These are phyloP conservation scores for Thymus quinquecostatus DNA, from an alignment of 257 asterid species.

Conservation along the genomic window DNA sequence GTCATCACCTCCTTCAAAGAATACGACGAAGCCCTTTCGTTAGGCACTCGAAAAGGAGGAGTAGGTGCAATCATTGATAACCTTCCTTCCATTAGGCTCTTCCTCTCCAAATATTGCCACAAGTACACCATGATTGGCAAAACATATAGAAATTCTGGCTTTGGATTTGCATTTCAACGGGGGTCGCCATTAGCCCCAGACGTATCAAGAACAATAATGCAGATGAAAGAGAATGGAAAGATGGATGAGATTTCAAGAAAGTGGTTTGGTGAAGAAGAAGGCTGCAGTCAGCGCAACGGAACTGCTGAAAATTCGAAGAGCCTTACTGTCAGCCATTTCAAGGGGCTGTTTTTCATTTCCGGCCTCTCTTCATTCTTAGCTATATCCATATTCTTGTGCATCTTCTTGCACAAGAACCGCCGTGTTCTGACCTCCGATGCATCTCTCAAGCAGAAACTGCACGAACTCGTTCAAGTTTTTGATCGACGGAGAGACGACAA, in stretches of 20 bases:
- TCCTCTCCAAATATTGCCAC: slow-evolving; percentile 45
- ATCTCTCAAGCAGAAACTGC: not conserved
- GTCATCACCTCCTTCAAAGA: slow-evolving; percentile 39
- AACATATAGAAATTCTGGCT: slow-evolving; percentile 44
- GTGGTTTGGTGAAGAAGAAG: not conserved
- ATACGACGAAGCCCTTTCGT: slow-evolving; percentile 46
- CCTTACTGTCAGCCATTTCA: not conserved
- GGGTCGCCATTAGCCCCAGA: not conserved
- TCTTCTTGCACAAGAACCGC: slow-evolving; percentile 3
- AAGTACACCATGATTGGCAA: slow-evolving; percentile 50
- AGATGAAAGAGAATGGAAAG: not conserved
- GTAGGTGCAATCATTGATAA: slow-evolving; percentile 59
- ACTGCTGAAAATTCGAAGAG: not conserved
- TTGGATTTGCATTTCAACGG: slow-evolving; percentile 42
- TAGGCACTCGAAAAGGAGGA: slow-evolving; percentile 55
- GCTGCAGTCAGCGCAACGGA: slow-evolving; percentile 10
- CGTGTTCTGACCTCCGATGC: not conserved
- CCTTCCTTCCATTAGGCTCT: slow-evolving; percentile 49
- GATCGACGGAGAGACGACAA: not conserved
- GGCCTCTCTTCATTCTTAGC: not conserved
- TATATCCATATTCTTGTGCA: not conserved
- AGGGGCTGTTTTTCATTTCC: slow-evolving; percentile 8
- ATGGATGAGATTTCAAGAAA: slow-evolving; percentile 1
- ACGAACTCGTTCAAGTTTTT: not conserved
- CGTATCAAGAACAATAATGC: slow-evolving; percentile 7